Percentiles rank a stretch among this genome's conserved stretches.
These are phyloP conservation scores for Naganishia liquefaciens DNA, from an alignment of 1,284 basidiomycete species.

Conservation along the genomic window DNA sequence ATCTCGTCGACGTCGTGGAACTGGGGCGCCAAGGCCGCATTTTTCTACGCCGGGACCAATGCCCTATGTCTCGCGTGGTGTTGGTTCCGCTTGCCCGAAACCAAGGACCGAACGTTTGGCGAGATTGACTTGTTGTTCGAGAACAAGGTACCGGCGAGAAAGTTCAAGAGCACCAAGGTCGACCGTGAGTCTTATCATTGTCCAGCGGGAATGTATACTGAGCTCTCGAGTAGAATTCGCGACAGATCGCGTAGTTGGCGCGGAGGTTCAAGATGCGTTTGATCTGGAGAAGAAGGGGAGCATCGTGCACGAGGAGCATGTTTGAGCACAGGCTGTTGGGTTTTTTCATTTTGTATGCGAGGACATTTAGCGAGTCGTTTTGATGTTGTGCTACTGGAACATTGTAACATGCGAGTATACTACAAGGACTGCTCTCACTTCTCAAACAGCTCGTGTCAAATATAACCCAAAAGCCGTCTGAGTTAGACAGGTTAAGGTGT, in stretches of 20 bases:
- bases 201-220: not conserved
- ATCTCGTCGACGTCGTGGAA: slow-evolving; percentile 43
- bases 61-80: slow-evolving; percentile 49
- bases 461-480: too few species aligned
- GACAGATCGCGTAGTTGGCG: not conserved
- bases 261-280: not conserved
- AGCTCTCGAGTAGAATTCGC: slow-evolving; percentile 3
- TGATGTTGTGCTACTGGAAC: too few species aligned
- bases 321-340: too few species aligned
- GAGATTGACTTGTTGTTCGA: slow-evolving; percentile 53
- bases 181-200: slow-evolving; percentile 26
- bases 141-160: slow-evolving; percentile 45
- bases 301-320: slow-evolving; percentile 6
- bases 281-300: slow-evolving; percentile 13
- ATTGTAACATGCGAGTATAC: too few species aligned
- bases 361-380: too few species aligned
- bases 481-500: too few species aligned
- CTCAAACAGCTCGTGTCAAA: too few species aligned
- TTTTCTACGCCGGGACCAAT: slow-evolving; percentile 45
- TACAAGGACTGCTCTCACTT: too few species aligned
- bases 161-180: slow-evolving; percentile 49
- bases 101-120: slow-evolving; percentile 51
- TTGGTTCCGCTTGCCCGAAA: slow-evolving; percentile 51
- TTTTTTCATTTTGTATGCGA: too few species aligned
- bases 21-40: slow-evolving; percentile 43